phyloP scores from a whole-genome alignment of 2,329 filamentous ascomycete genomes.

The Fusarium sp. region DNA sequence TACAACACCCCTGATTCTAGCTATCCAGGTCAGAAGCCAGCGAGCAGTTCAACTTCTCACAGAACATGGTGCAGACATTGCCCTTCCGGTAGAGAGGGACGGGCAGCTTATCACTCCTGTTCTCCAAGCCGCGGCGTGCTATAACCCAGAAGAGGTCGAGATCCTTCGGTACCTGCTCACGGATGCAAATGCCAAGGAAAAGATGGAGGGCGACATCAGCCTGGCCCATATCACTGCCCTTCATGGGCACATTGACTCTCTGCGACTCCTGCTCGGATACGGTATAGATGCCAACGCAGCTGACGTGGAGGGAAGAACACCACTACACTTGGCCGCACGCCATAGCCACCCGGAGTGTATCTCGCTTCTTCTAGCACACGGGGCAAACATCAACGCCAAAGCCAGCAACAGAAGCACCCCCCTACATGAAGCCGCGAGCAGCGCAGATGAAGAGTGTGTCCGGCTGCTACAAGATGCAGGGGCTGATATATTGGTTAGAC shows the following conservation, averaged over 20 bases:
- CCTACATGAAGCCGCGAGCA: background rate
- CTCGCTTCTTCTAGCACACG: background rate
- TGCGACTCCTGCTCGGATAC: background rate
- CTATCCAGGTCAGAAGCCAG: background rate
- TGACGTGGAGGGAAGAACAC: background rate
- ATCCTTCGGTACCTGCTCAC: background rate
- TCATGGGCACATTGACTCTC: background rate
- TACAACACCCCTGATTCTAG: background rate
- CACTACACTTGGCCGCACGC: background rate
- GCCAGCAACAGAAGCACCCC: background rate
- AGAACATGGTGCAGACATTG: background rate
- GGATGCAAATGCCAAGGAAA: background rate
- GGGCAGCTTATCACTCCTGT: background rate
- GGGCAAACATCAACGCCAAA: background rate
- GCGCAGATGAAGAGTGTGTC: background rate
- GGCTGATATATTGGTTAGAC: background rate
- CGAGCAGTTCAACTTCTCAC: background rate
- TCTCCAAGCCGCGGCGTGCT: background rate
- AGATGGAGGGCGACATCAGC: background rate
- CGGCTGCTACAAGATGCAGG: background rate
- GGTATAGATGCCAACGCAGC: background rate
- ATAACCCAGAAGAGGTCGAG: background rate
- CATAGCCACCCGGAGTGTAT: background rate
- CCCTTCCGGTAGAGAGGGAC: background rate
- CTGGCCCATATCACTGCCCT: background rate